Conservation (phyloP, 768 basidiomycete genomes). For the Amanita thiersii region DNA sequence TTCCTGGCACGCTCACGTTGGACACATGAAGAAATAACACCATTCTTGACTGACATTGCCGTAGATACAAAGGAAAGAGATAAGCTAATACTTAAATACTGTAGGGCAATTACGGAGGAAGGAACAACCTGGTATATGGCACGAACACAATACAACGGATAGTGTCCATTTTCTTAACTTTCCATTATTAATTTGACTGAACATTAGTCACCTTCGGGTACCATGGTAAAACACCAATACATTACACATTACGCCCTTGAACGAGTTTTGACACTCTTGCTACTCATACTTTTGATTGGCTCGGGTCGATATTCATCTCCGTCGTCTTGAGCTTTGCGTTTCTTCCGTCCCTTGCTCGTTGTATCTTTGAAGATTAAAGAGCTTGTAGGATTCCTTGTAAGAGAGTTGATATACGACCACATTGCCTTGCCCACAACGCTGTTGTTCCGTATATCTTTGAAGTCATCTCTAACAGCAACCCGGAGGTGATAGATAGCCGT, state of each 20-base stretch:
- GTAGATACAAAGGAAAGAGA: conserved; percentile 85
- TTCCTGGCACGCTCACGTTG: conserved; percentile 76
- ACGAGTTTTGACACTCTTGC: conserved; percentile 31
- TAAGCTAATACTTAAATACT: conserved; percentile 80
- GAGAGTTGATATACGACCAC: conserved; percentile 45
- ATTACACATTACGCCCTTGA: conserved; percentile 10
- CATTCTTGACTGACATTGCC: conserved; percentile 77
- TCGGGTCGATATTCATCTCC: conserved; percentile 42
- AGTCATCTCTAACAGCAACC: conserved; percentile 40
- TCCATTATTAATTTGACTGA: too few species aligned
- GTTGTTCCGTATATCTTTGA: conserved; percentile 63
- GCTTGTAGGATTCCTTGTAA: conserved; percentile 25
- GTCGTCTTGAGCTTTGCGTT: conserved; percentile 25
- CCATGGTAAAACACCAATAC: neutral
- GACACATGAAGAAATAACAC: conserved; percentile 72
- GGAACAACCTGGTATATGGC: conserved; percentile 71
- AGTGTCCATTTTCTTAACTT: conserved; percentile 5
- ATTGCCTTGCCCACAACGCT: conserved; percentile 41
- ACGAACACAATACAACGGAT: conserved; percentile 51
- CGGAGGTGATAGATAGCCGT: conserved; percentile 52
- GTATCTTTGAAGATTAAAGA: conserved; percentile 17
- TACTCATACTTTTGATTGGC: conserved; percentile 30
- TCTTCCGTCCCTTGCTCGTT: conserved; percentile 19
- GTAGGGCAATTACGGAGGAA: conserved; percentile 63
- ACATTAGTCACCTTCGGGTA: too few species aligned